phyloP scores from a whole-genome alignment of 2,329 filamentous ascomycete genomes.

The Talaromyces pinophilus region DNA sequence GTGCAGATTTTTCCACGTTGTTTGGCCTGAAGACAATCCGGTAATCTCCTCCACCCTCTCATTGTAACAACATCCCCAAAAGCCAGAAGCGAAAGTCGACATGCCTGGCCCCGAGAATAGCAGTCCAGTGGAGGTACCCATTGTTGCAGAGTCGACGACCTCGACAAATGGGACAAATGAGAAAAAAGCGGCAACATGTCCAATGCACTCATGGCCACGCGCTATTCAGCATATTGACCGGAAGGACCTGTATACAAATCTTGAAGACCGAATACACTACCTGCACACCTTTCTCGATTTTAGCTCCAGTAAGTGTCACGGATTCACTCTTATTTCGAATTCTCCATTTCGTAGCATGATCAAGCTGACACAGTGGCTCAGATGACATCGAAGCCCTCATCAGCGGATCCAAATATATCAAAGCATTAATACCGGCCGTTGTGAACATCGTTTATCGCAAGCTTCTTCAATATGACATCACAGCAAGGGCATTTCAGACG shows the following conservation, averaged over 20 bases:
- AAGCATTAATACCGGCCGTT: constrained; percentile 76
- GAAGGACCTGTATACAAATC: constrained; percentile 68
- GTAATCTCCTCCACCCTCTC: neutral
- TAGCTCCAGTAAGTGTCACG: constrained; percentile 58
- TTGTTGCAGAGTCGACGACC: neutral
- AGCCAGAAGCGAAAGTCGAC: neutral
- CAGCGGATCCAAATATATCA: constrained; percentile 72
- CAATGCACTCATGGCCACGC: constrained; percentile 26
- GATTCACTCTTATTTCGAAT: neutral
- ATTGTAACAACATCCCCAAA: neutral
- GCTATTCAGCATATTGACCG: constrained; percentile 64
- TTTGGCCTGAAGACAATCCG: neutral
- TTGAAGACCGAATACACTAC: constrained; percentile 70
- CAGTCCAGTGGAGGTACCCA: neutral
- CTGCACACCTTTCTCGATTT: constrained; percentile 77
- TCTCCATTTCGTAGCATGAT: neutral
- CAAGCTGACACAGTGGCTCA: constrained; percentile 38
- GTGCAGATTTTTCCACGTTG: neutral
- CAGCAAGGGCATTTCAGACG: constrained; percentile 71
- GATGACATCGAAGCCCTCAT: constrained; percentile 72
- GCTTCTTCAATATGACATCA: constrained; percentile 77
- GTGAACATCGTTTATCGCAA: constrained; percentile 86
- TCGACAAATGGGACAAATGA: neutral
- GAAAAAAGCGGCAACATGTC: constrained; percentile 12
- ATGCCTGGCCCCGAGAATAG: constrained; percentile 8